Percentiles rank a stretch among this genome's conserved stretches.
phyloP scores from a whole-genome alignment of 129 eudicot species.

The Flaveria bidentis region DNA sequence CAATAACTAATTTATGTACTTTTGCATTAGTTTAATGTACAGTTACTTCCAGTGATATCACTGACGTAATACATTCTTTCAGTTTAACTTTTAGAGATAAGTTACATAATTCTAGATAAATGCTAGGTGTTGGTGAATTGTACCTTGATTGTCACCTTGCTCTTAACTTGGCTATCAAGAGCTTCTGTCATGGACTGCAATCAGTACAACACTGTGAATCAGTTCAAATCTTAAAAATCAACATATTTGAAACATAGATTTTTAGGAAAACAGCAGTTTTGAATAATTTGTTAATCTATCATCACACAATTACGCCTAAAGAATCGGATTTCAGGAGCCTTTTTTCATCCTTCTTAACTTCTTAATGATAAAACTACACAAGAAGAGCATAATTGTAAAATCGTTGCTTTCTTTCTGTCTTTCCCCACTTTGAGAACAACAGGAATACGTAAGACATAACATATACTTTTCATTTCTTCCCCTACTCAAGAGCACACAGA shows the following conservation, averaged over 20 bases:
- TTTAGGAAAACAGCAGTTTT: not conserved
- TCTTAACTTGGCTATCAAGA: conserved; percentile 76
- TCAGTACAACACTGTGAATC: conserved; percentile 15
- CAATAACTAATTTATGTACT: not conserved
- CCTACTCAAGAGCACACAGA: not conserved
- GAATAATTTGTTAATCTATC: too few relatives aligned
- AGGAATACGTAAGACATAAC: not conserved
- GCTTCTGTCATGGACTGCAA: conserved; percentile 93
- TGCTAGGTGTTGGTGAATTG: not conserved
- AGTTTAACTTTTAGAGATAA: too few relatives aligned
- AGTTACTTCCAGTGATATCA: conserved; percentile 2
- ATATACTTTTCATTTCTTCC: too few relatives aligned
- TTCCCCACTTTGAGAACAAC: not conserved
- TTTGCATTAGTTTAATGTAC: not conserved
- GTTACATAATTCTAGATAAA: too few relatives aligned
- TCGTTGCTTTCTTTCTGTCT: not conserved
- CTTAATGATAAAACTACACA: not conserved
- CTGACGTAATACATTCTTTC: too few relatives aligned
- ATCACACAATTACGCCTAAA: not conserved
- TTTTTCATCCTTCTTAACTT: not conserved
- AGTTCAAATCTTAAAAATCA: conserved; percentile 5
- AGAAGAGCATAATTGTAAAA: not conserved
- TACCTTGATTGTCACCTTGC: conserved; percentile 84
- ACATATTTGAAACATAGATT: not conserved
- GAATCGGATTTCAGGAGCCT: not conserved